phyloP scores from a whole-genome alignment of 306 rosid genomes.

The Pachyrhizus erosus region DNA sequence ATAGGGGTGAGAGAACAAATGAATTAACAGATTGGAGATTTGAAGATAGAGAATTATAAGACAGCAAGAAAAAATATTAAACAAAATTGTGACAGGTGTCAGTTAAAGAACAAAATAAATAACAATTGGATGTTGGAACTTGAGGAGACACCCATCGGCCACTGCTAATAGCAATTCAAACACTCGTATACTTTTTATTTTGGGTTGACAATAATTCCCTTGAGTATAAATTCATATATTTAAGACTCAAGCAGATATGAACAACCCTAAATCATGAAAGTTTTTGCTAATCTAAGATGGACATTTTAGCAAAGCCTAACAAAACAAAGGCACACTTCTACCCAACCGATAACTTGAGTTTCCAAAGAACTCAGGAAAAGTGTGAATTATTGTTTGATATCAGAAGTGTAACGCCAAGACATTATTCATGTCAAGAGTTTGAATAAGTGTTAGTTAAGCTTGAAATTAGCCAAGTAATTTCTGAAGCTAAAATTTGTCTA shows the following conservation, averaged over 20 bases:
- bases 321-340: slow-evolving; percentile 27
- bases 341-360: slow-evolving; percentile 20
- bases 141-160: slow-evolving; percentile 24
- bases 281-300: not conserved
- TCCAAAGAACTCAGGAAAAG: slow-evolving; percentile 31
- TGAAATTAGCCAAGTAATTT: slow-evolving; percentile 14
- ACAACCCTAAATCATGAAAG: slow-evolving; percentile 21
- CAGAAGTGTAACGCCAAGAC: not conserved
- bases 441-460: slow-evolving; percentile 7
- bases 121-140: not conserved
- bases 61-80: not conserved
- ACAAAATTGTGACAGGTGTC: not conserved
- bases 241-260: slow-evolving; percentile 12
- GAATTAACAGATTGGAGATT: slow-evolving; percentile 13
- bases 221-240: slow-evolving; percentile 13
- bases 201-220: not conserved
- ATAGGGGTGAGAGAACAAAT: slow-evolving; percentile 1
- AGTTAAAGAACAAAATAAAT: slow-evolving; percentile 29
- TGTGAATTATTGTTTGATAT: slow-evolving; percentile 2
- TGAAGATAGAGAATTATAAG: slow-evolving; percentile 21
- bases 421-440: slow-evolving; percentile 24
- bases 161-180: slow-evolving; percentile 25
- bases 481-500: slow-evolving; percentile 11
- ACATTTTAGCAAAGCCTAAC: slow-evolving; percentile 22
- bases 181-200: not conserved